Base-by-base conservation (phyloP, 805 yeast genomes). In the Yarrowia sp. region DNA sequence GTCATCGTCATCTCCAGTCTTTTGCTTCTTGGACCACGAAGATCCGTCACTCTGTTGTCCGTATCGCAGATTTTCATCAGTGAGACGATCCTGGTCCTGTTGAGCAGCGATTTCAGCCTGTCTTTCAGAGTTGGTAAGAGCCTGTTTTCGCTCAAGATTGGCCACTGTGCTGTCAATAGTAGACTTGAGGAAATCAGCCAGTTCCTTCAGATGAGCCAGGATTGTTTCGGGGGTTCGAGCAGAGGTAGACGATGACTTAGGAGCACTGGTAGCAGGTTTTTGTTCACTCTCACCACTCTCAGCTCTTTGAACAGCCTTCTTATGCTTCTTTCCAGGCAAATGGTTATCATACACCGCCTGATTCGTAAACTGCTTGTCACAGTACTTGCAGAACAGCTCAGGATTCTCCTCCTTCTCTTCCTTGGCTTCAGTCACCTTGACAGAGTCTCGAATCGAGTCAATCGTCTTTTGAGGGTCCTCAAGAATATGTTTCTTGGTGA, bases 241-340 rank as follows among this genome's bases (percentile, higher is more conserved):
- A 48, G 19, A 7, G 3, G 36, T 2, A 15, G 53, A 3, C 8
- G 32, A 38, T 1, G 45, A 1, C 9, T 38, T 53, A 5, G 59
- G 16, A 12, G 42, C 14, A 5, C 32, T 1, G 8, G 14, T n/a
- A 32, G 19, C 3, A 8, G 19, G 15, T 8, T 5, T 14, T 11
- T 7, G 3, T 0, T 4, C 45, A 9, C 52, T 9, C 36, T 46
- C 50, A 2, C 52, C 46, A 3, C 42, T 35, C 70, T 71, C 32
- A 45, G 69, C 42, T 69, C 66, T 0, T 72, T 75, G 52, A 1
- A 59, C 65, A 46, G 86, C 86, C 72, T 86, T 88, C 69, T 82
- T 79, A 75, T 94, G 98, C 72, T 88, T 88, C 75, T 89, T 90
- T 1, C 97, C 97, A 1, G 73, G 70, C 35, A 91, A 77, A 80